Base-by-base conservation (phyloP, 805 yeast species). In the Saccharomycopsis sp. region DNA sequence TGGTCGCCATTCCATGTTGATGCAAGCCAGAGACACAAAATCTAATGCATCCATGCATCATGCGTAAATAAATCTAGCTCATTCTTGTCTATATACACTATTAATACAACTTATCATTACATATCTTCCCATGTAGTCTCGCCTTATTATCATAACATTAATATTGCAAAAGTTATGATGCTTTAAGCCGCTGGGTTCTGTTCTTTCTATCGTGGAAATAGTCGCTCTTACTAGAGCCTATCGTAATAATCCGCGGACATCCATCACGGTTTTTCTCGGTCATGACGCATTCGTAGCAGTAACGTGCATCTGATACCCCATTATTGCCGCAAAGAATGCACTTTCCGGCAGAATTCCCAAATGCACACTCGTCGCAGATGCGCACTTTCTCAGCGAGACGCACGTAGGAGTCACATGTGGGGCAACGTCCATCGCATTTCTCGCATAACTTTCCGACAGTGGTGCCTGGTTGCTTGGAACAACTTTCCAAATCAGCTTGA, bases 1-100 rank as follows among this genome's bases (percentile, higher is more conserved):
- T 94, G 99, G 99, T 91, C 97, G 52, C 99, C 99, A 59, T 78
- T 93, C 76, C 97, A 92, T 69, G 86, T 81, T 55, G 82, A 78
- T 58, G 78, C 81, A 62, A 69, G 72, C 44, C 74, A 69, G 60
- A 77, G 86, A 68, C 76, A 74, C 70, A 77, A 73, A 66, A 71
- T 80, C 47, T 79, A 70, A 68, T 14, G 49, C 49, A 44, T 44
- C 49, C 5, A 17, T 17, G 22, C 19, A 44, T 44, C 19, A 44
- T 44, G 22, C 22, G 22, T 44, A 44, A 17, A 44, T 44, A 44
- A 44, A 44, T 12, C 22, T 44, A 3, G 22, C 8, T 44, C 49
- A 44, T 44, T 44, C 49, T 44, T 44, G 49, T 44, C 49, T 44
- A 44, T 44, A 44, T 44, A 19, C 49, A 19, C 49, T 12, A 29